Conservation (phyloP, 805 yeast genomes). For the Hanseniaspora taiwanica region DNA sequence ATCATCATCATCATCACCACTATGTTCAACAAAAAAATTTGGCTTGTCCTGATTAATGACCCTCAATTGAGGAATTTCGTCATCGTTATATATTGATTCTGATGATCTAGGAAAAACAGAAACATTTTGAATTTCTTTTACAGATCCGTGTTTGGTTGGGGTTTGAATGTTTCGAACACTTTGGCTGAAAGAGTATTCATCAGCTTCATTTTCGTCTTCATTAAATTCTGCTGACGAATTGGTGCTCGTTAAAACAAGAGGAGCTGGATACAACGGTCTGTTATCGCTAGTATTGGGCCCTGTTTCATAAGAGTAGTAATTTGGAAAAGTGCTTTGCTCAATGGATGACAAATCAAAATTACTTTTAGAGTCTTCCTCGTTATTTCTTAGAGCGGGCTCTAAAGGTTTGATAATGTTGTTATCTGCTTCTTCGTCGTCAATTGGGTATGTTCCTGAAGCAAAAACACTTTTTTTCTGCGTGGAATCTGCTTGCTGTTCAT, state of each 20-base stretch:
- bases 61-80: conserved; percentile 7
- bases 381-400: too few relatives aligned
- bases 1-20: conserved; percentile 7
- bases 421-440: too few relatives aligned
- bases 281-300: background rate
- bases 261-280: background rate
- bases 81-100: background rate
- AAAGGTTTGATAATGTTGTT: too few relatives aligned
- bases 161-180: background rate
- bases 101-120: background rate
- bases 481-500: background rate
- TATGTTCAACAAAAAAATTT: conserved; percentile 14
- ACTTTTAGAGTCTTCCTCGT: too few relatives aligned
- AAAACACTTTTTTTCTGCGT: too few relatives aligned
- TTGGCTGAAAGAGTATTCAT: background rate
- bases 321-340: too few relatives aligned
- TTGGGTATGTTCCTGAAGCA: too few relatives aligned
- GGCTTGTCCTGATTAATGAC: conserved; percentile 21
- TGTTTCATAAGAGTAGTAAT: too few relatives aligned
- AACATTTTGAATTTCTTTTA: background rate
- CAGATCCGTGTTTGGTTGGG: background rate
- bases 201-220: background rate
- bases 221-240: background rate
- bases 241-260: background rate
- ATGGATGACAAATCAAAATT: too few relatives aligned